Percentiles rank a stretch among this genome's conserved stretches.
These are phyloP conservation scores for Arctium lappa DNA, from an alignment of 129 eudicot genomes.

Conservation along the genomic window DNA sequence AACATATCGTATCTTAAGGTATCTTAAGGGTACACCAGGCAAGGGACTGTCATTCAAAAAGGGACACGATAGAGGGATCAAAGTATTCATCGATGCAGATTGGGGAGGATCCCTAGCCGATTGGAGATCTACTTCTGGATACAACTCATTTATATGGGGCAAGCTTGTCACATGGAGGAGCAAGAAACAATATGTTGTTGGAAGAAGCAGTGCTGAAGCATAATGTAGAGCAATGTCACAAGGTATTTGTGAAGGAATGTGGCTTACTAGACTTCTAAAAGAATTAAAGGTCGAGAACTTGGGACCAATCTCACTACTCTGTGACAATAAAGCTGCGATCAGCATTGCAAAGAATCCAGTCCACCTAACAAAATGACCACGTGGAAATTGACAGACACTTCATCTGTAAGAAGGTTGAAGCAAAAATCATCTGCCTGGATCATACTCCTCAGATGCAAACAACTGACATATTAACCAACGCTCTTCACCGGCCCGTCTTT, in stretches of 20 bases:
- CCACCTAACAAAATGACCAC: conserved; percentile 1
- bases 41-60: not conserved
- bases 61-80: not conserved
- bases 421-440: not conserved
- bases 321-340: not conserved
- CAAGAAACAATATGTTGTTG: not conserved
- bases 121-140: not conserved
- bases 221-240: not conserved
- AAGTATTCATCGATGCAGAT: not conserved
- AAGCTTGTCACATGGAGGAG: not conserved
- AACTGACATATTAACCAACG: conserved; percentile 1
- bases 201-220: not conserved
- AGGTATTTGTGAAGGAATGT: not conserved
- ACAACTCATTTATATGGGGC: not conserved
- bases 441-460: not conserved
- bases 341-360: not conserved
- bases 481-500: not conserved
- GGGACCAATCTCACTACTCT: not conserved
- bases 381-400: conserved; percentile 6
- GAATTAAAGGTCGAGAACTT: not conserved
- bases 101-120: not conserved
- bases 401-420: not conserved
- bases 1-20: not conserved
- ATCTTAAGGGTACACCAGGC: not conserved
- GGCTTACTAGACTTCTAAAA: not conserved